Conservation (phyloP, 225 moss, liverwort and hornwort genomes). For the Neckera pumila region DNA sequence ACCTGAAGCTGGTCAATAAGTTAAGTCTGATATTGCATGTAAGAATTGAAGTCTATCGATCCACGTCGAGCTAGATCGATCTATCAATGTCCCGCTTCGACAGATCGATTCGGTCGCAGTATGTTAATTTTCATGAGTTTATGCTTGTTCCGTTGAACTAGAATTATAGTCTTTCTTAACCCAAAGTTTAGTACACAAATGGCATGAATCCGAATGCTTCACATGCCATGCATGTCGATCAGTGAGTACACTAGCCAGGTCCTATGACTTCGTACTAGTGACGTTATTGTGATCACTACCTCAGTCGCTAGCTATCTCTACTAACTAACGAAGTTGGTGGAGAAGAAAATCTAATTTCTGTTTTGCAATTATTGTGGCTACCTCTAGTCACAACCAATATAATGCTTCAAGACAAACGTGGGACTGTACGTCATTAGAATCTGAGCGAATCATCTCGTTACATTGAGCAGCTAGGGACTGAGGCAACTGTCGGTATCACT, state of each 20-base stretch:
- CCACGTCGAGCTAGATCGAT: too few relatives aligned
- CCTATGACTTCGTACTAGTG: neutral
- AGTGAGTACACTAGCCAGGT: neutral
- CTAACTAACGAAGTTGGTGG: neutral
- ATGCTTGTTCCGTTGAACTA: neutral
- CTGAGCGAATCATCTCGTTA: neutral
- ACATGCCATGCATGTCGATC: neutral
- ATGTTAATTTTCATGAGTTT: neutral
- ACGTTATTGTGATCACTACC: neutral
- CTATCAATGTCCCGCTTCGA: neutral
- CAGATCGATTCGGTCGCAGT: neutral
- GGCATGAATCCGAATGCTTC: neutral
- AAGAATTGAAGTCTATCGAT: too few relatives aligned
- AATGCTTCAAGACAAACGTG: neutral
- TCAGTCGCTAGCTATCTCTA: neutral
- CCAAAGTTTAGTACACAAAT: neutral
- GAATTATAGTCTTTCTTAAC: too few relatives aligned
- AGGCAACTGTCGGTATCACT: neutral
- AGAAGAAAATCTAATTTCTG: neutral
- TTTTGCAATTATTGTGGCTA: neutral
- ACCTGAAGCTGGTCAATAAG: neutral
- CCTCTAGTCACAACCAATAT: neutral
- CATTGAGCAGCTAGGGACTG: neutral
- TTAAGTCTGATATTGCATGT: neutral
- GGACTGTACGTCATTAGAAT: neutral